Percentiles rank a stretch among this genome's conserved stretches.
Conservation (phyloP, 148 eudicot species). For the Euryodendron excelsum region DNA sequence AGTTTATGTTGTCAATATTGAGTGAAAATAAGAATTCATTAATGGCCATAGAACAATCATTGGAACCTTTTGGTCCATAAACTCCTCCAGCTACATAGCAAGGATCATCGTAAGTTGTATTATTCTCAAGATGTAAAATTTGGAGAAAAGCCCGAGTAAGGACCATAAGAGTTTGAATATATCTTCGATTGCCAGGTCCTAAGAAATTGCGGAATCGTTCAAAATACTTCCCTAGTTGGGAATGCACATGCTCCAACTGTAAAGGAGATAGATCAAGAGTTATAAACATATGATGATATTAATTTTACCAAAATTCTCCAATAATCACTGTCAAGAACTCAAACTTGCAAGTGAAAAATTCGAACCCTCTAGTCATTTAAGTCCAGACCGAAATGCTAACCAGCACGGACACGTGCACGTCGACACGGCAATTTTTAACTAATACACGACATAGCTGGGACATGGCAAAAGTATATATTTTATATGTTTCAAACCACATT, state of each 20-base stretch:
- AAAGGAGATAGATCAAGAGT: slow-evolving; percentile 19
- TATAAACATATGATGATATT: background rate
- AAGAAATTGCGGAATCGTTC: slow-evolving; percentile 64
- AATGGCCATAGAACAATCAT: slow-evolving; percentile 59
- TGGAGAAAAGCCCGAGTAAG: slow-evolving; percentile 68
- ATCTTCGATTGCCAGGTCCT: slow-evolving; percentile 92
- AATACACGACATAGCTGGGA: too few relatives aligned
- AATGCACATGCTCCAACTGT: slow-evolving; percentile 72
- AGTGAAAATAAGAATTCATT: slow-evolving; percentile 85
- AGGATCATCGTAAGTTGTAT: slow-evolving; percentile 15
- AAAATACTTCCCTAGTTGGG: slow-evolving; percentile 64
- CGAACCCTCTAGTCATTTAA: background rate
- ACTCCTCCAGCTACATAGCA: slow-evolving; percentile 31
- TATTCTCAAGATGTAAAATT: slow-evolving; percentile 35
- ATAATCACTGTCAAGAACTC: slow-evolving; percentile 11
- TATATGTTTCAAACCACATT: too few relatives aligned
- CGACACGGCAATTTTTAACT: too few relatives aligned
- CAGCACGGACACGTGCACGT: too few relatives aligned
- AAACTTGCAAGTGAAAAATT: slow-evolving; percentile 3
- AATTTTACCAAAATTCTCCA: background rate
- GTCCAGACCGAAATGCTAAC: background rate
- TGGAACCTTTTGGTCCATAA: slow-evolving; percentile 29
- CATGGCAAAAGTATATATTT: too few relatives aligned
- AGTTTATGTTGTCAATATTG: slow-evolving; percentile 90
- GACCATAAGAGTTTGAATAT: slow-evolving; percentile 76